Conservation (phyloP, 2,329 filamentous ascomycete species). For the Cytospora mali region DNA sequence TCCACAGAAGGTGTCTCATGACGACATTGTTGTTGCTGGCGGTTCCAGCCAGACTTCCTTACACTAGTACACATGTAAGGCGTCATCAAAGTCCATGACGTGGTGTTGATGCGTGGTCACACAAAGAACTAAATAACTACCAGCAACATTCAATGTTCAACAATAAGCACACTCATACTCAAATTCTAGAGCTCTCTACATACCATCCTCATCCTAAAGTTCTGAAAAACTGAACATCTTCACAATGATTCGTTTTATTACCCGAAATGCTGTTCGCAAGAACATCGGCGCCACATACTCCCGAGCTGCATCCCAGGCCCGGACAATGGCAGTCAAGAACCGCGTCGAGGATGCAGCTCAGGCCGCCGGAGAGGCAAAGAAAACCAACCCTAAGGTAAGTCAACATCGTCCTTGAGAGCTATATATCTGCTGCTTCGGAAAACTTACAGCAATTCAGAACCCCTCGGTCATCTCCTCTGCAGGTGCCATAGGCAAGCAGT, state of each 20-base stretch:
- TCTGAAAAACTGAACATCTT: not conserved
- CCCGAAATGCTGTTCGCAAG: not conserved
- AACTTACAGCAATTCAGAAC: not conserved
- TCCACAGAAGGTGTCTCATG: not conserved
- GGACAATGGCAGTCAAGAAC: conserved; percentile 3
- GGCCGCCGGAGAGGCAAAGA: conserved; percentile 8
- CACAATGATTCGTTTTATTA: not conserved
- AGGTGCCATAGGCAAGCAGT: conserved; percentile 6
- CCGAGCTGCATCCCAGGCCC: not conserved
- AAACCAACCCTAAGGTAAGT: conserved; percentile 1
- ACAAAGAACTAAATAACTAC: not conserved
- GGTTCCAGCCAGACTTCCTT: not conserved
- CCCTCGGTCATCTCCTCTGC: conserved; percentile 1
- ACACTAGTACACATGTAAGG: not conserved
- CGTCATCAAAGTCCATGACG: conserved; percentile 1
- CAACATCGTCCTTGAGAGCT: not conserved
- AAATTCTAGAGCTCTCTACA: not conserved
- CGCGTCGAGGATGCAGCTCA: conserved; percentile 5
- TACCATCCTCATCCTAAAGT: not conserved
- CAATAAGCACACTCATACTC: not conserved
- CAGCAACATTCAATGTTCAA: not conserved
- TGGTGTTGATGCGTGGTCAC: not conserved
- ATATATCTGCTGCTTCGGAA: not conserved
- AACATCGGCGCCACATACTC: not conserved
- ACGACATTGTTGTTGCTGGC: not conserved